Percentiles rank a stretch among this genome's conserved stretches.
phyloP scores from a whole-genome alignment of 2,329 filamentous ascomycete species.

The Fusarium citri region DNA sequence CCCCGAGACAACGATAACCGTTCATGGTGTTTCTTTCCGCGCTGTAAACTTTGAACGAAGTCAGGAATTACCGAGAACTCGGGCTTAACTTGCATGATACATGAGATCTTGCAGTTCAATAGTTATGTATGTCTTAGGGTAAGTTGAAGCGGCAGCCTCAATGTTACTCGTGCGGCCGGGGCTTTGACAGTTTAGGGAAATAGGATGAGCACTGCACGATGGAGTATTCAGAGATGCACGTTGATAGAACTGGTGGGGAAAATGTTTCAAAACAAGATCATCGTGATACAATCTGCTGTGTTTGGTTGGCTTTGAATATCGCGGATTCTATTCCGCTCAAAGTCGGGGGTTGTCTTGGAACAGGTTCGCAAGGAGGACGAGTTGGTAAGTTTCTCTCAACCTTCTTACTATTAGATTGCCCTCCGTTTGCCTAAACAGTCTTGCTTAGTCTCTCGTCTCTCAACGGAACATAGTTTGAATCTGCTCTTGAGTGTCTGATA shows the following conservation, averaged over 20 bases:
- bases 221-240: not conserved
- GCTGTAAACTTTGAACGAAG: not conserved
- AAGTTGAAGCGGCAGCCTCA: constrained; percentile 62
- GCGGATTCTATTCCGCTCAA: not conserved
- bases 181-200: constrained; percentile 66
- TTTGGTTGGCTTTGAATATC: constrained; percentile 32
- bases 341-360: not conserved
- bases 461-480: not conserved
- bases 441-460: not conserved
- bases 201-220: constrained; percentile 55
- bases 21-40: too few relatives aligned
- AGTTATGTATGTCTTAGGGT: constrained; percentile 57
- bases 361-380: rapidly evolving
- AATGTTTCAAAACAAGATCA: constrained; percentile 72
- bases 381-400: rapidly evolving
- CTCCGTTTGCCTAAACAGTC: not conserved
- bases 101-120: not conserved
- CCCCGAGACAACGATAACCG: constrained; percentile 45
- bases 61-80: not conserved
- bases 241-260: constrained; percentile 61
- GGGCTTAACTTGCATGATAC: not conserved
- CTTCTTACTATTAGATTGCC: too few relatives aligned
- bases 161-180: constrained; percentile 62
- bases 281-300: constrained; percentile 78
- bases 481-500: not conserved